Conservation (phyloP, 306 rosid genomes). For the Biancaea sappan region DNA sequence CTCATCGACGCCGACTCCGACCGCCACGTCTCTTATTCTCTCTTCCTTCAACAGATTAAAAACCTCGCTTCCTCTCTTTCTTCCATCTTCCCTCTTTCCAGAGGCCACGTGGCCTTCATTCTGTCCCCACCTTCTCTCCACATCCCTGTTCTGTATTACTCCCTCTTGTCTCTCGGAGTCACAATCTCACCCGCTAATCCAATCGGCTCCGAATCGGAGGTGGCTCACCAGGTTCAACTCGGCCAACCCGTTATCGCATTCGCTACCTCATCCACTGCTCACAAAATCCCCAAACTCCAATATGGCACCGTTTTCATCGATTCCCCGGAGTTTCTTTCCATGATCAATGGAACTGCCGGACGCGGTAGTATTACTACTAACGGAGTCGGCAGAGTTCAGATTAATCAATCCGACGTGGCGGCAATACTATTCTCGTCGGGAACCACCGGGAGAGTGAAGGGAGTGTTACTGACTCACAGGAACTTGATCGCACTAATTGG, state of each 20-base stretch:
- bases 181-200: constrained; percentile 81
- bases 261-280: constrained; percentile 47
- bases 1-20: constrained; percentile 51
- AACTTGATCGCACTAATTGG: constrained; percentile 57
- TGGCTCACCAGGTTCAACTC: constrained; percentile 59
- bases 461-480: constrained; percentile 66
- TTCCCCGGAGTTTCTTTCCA: constrained; percentile 65
- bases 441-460: constrained; percentile 85
- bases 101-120: constrained; percentile 74
- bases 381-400: neutral
- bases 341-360: constrained; percentile 37
- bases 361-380: too few relatives aligned
- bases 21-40: constrained; percentile 44
- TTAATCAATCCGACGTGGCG: constrained; percentile 63
- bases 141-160: constrained; percentile 75
- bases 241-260: constrained; percentile 64
- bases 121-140: constrained; percentile 65
- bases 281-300: constrained; percentile 32
- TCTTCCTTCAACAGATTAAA: constrained; percentile 51
- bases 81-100: constrained; percentile 46
- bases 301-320: constrained; percentile 58
- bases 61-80: constrained; percentile 54
- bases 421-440: constrained; percentile 86
- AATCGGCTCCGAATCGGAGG: constrained; percentile 56
- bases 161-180: constrained; percentile 72